These are phyloP conservation scores for Phaseolus lunatus DNA, from an alignment of 306 rosid species.

Conservation along the genomic window DNA sequence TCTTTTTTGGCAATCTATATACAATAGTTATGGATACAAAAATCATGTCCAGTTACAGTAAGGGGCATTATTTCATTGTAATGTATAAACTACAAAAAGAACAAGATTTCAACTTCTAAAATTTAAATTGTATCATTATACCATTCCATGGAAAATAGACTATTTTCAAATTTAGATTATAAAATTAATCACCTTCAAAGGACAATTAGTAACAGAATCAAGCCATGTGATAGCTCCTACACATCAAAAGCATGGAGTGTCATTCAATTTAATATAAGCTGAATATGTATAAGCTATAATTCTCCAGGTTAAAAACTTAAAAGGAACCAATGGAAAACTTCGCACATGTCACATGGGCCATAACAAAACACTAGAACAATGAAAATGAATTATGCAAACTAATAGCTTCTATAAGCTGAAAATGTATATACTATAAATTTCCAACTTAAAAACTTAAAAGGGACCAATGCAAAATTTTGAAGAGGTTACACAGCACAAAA, in stretches of 20 bases:
- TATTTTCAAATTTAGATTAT: conserved; percentile 8
- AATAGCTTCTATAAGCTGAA: conserved; percentile 32
- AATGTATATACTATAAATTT: background rate
- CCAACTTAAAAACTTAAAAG: background rate
- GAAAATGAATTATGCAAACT: conserved; percentile 29
- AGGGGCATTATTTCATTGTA: conserved; percentile 7
- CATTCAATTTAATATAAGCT: conserved; percentile 32
- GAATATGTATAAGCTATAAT: conserved; percentile 35
- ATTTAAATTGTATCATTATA: conserved; percentile 8
- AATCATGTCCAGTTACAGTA: conserved; percentile 34
- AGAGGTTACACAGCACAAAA: conserved; percentile 11
- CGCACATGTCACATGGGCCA: conserved; percentile 13
- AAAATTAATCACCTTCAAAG: conserved; percentile 78
- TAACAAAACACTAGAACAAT: conserved; percentile 26
- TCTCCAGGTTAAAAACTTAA: conserved; percentile 14
- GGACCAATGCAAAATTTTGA: conserved; percentile 32
- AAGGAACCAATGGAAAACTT: conserved; percentile 25
- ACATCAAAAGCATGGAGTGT: conserved; percentile 45
- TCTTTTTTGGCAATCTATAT: conserved; percentile 13
- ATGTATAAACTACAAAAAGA: conserved; percentile 8
- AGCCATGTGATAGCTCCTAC: conserved; percentile 92
- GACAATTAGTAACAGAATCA: conserved; percentile 86
- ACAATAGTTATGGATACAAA: conserved; percentile 12
- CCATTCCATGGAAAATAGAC: conserved; percentile 15
- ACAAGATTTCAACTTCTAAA: conserved; percentile 28